These are phyloP conservation scores for Scleroderma citrinum DNA, from an alignment of 768 basidiomycete species.

Conservation along the genomic window DNA sequence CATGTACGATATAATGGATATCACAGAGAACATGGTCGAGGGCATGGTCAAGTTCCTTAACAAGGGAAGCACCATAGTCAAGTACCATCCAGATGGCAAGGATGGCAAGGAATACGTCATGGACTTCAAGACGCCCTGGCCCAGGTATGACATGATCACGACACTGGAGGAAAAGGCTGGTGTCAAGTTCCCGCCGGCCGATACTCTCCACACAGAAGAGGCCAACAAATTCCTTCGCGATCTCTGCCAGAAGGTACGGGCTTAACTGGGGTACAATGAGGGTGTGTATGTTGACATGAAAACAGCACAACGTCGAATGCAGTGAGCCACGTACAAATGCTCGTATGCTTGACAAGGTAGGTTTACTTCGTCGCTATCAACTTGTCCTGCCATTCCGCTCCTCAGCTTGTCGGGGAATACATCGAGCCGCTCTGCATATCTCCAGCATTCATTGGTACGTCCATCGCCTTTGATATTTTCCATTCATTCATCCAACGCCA, in stretches of 20 bases:
- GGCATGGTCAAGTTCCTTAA: conserved; percentile 87
- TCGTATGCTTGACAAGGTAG: conserved; percentile 88
- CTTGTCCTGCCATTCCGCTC: background rate
- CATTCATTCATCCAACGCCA: background rate
- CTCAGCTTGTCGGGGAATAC: conserved; percentile 91
- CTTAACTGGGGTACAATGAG: background rate
- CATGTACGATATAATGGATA: conserved; percentile 97
- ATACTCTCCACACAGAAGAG: conserved; percentile 80
- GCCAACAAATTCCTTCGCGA: conserved; percentile 86
- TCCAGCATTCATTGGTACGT: conserved; percentile 86
- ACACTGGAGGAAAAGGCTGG: conserved; percentile 92
- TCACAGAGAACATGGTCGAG: conserved; percentile 87
- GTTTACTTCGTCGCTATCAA: background rate
- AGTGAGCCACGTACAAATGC: conserved; percentile 94
- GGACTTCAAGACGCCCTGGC: conserved; percentile 94
- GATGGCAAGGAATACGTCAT: conserved; percentile 69
- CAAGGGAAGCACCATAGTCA: conserved; percentile 70
- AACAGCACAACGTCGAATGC: conserved; percentile 92
- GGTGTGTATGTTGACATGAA: background rate
- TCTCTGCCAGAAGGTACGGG: conserved; percentile 70
- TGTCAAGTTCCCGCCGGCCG: conserved; percentile 90
- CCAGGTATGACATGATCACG: conserved; percentile 96
- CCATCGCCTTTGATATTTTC: conserved; percentile 1
- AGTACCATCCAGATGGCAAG: conserved; percentile 93
- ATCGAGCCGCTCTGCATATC: conserved; percentile 97